Evolutionary conservation across 2,329 filamentous ascomycete species (phyloP), one percentile per base, ranked within the genome.

Genomic region (Hypoxylon sp.): DNA sequence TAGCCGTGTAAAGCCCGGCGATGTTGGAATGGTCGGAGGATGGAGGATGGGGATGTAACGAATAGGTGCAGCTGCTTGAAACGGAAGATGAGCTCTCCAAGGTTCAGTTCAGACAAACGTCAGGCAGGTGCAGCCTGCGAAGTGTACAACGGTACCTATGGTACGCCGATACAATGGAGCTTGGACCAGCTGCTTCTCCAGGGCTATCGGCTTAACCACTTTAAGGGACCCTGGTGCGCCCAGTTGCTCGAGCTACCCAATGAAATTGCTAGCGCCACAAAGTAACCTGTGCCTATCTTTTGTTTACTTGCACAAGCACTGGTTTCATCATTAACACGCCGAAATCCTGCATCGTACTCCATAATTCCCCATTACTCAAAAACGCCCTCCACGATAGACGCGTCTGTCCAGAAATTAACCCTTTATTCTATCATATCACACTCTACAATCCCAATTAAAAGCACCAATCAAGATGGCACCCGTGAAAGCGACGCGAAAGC

Each of bases 401-500:
- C 68, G 68, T 69, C 42, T 46, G 17, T 59, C 53, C n/a, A 55
- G 29, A 60, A 65, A 64, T 56, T 53, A 58, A 52, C 35, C 42
- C 17, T 39, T 60, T 13, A 61, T 54, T 52, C 47, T 35, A 53
- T 46, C 32, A 37, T 13, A 37, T 44, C 32, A 57, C 67, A 42
- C 37, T 46, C 32, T 42, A 42, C 39, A 32, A 55, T 19, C 29
- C 17, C 15, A 31, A 44, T 56, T 24, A 77, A 80, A 50, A 73
- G 73, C 61, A 61, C 74, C 77, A 68, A 78, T 50, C 60, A 88
- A 57, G 27, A 77, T 77, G 75, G 69, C 74, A 62, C 74, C 75
- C 21, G 55, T 72, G 51, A 70, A 63, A 50, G 51, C 60, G 46
- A 70, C 74, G 54, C 69, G 70, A 69, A 86, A 85, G 75, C 81